Percentiles rank a stretch among this genome's conserved stretches.
These are phyloP conservation scores for Tricholomella constricta DNA, from an alignment of 768 basidiomycete species.

Conservation along the genomic window DNA sequence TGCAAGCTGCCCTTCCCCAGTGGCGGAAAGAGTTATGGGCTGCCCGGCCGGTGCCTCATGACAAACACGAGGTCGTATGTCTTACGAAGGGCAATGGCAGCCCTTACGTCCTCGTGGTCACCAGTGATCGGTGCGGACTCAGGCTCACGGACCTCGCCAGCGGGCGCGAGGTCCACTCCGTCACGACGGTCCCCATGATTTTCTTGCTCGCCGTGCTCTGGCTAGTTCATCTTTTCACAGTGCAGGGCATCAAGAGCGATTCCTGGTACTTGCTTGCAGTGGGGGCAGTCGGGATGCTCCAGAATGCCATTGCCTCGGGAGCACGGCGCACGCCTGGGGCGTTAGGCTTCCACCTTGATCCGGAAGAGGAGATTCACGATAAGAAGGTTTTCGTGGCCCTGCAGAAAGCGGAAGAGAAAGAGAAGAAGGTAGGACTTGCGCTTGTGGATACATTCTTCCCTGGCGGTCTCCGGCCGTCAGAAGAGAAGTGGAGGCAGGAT, in stretches of 20 bases:
- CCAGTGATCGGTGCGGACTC: conserved; percentile 26
- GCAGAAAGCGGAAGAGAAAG: neutral
- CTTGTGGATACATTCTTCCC: conserved; percentile 5
- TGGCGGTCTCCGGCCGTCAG: neutral
- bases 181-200: neutral
- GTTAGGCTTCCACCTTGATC: conserved; percentile 5
- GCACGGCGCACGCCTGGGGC: conserved; percentile 1
- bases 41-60: conserved; percentile 19
- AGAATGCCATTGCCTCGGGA: conserved; percentile 9
- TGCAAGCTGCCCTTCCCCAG: conserved; percentile 27
- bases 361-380: neutral
- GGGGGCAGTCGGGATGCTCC: conserved; percentile 9
- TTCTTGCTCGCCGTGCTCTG: neutral
- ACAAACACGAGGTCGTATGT: conserved; percentile 18
- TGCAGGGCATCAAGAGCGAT: neutral
- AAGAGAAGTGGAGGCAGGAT: neutral
- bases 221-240: neutral
- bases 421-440: neutral
- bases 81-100: conserved; percentile 32
- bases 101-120: conserved; percentile 29
- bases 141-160: conserved; percentile 32
- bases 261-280: conserved; percentile 4
- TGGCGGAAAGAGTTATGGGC: conserved; percentile 34
- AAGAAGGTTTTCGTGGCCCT: neutral
- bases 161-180: conserved; percentile 1